These are phyloP conservation scores for Hypoxylon fuscum DNA, from an alignment of 495 filamentous ascomycete genomes.

Conservation along the genomic window DNA sequence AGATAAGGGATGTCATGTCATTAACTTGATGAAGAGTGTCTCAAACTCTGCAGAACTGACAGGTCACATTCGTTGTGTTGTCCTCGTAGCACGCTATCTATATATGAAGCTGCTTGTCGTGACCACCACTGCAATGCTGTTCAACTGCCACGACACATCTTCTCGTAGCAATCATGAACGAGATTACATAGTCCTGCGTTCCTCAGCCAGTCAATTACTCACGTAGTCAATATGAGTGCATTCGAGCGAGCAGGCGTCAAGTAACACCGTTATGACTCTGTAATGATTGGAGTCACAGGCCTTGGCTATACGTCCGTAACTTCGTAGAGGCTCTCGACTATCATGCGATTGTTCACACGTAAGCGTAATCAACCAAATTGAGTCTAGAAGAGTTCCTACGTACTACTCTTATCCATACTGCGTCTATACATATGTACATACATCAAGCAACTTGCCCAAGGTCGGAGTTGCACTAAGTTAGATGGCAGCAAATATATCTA, in stretches of 20 bases:
- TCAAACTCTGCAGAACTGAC: constrained; percentile 7
- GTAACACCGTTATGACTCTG: not conserved
- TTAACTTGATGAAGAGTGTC: not conserved
- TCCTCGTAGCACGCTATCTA: constrained; percentile 1
- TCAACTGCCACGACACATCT: constrained; percentile 2
- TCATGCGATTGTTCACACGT: not conserved
- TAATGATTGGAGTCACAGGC: not conserved
- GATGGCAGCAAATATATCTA: too few relatives aligned
- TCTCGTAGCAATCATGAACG: not conserved
- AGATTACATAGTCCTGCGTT: not conserved
- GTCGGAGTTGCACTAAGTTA: too few relatives aligned
- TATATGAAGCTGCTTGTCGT: constrained; percentile 14
- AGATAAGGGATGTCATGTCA: constrained; percentile 4
- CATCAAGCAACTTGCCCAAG: too few relatives aligned
- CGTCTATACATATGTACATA: too few relatives aligned
- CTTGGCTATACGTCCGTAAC: not conserved
- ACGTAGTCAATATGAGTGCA: not conserved
- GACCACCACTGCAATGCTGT: constrained; percentile 10
- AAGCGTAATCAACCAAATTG: not conserved
- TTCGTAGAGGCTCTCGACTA: not conserved
- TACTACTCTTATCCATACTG: too few relatives aligned
- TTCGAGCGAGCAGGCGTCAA: not conserved
- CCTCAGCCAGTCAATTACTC: not conserved
- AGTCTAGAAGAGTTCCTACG: too few relatives aligned
- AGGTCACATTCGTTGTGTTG: constrained; percentile 10